phyloP scores from a whole-genome alignment of 257 asterid genomes.

The Nicotiana attenuata region DNA sequence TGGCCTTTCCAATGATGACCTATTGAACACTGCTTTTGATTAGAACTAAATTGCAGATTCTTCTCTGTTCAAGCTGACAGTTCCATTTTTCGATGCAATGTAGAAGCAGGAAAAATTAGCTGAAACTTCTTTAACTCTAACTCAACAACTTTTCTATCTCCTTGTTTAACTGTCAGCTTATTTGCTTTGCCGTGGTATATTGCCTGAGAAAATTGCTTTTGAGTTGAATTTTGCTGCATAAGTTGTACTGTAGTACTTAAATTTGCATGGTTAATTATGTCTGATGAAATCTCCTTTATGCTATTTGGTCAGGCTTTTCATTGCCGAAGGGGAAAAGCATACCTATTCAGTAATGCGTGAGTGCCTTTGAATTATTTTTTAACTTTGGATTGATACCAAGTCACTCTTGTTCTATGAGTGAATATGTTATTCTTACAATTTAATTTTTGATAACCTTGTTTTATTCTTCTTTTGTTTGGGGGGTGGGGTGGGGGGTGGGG shows the following conservation, averaged over 20 bases:
- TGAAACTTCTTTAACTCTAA: background rate
- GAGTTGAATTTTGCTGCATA: background rate
- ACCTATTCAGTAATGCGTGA: slow-evolving; percentile 70
- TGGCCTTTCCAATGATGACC: background rate
- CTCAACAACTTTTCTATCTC: background rate
- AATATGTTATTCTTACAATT: background rate
- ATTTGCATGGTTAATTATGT: background rate
- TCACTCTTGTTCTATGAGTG: background rate
- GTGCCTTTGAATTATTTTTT: slow-evolving; percentile 18
- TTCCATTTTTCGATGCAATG: background rate
- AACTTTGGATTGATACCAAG: background rate
- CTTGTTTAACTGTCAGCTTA: background rate
- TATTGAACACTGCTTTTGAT: background rate
- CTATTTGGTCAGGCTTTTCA: slow-evolving; percentile 55
- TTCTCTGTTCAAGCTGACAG: background rate
- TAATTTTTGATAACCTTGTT: background rate
- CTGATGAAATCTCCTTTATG: background rate
- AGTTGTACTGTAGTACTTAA: background rate
- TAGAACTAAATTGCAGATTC: background rate
- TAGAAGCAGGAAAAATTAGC: background rate
- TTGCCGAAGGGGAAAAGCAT: slow-evolving; percentile 79
- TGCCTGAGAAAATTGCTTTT: background rate
- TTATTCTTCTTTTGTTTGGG: background rate
- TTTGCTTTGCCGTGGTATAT: background rate
- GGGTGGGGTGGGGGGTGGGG: no score